These are phyloP conservation scores for Begonia masoniana DNA, from an alignment of 306 rosid genomes.

Conservation along the genomic window DNA sequence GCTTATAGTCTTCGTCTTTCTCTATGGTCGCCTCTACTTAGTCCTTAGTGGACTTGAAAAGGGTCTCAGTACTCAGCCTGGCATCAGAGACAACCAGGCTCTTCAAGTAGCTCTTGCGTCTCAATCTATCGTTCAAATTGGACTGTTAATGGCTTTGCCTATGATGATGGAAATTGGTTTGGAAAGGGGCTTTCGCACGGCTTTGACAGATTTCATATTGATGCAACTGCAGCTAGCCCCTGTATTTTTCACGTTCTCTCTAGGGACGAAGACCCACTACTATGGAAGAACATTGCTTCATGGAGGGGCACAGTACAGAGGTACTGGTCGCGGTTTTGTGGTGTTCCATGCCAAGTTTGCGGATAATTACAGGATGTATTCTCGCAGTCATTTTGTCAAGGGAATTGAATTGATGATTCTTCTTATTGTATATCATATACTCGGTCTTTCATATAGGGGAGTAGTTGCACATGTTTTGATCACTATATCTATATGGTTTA, in stretches of 20 bases:
- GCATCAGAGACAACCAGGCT: conserved; percentile 59
- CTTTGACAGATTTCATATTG: conserved; percentile 71
- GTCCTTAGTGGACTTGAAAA: conserved; percentile 83
- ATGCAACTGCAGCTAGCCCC: conserved; percentile 93
- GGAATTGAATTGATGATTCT: conserved; percentile 89
- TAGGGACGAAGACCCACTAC: conserved; percentile 93
- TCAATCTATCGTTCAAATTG: conserved; percentile 89
- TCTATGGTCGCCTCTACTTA: conserved; percentile 92
- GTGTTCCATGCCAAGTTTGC: conserved; percentile 98
- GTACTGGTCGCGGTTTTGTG: conserved; percentile 89
- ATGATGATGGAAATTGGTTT: conserved; percentile 96
- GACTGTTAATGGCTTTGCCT: conserved; percentile 86
- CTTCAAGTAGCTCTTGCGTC: conserved; percentile 96
- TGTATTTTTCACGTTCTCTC: conserved; percentile 85
- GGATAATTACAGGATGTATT: conserved; percentile 79
- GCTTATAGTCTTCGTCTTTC: conserved; percentile 74
- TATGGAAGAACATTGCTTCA: conserved; percentile 96
- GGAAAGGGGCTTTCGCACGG: conserved; percentile 80
- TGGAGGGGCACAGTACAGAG: conserved; percentile 95
- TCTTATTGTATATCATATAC: conserved; percentile 75
- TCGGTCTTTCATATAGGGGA: conserved; percentile 60
- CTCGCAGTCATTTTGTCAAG: conserved; percentile 94
- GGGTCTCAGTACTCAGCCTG: conserved; percentile 30
- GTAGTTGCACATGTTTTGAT: conserved; percentile 51
- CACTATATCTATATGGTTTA: conserved; percentile 82